Conservation (phyloP, 768 basidiomycete genomes). For the Suillus occidentalis region DNA sequence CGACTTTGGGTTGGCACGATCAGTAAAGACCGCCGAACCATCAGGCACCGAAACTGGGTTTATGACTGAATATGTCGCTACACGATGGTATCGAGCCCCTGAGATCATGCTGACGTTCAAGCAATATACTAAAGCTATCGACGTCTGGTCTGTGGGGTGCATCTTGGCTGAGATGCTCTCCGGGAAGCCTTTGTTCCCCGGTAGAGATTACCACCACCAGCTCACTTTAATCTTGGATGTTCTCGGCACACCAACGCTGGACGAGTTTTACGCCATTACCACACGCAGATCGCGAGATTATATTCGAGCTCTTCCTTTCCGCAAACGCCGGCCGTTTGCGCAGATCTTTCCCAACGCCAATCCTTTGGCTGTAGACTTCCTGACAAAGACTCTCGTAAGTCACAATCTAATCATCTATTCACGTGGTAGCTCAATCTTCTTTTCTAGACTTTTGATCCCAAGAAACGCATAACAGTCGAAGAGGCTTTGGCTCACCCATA, state of each 20-base stretch:
- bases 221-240: constrained; percentile 94
- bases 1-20: constrained; percentile 95
- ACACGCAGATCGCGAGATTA: constrained; percentile 92
- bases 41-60: constrained; percentile 83
- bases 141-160: constrained; percentile 86
- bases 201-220: constrained; percentile 95
- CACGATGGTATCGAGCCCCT: constrained; percentile 97
- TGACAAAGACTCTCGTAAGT: constrained; percentile 80
- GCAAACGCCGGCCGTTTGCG: constrained; percentile 80
- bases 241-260: constrained; percentile 93
- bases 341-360: constrained; percentile 90
- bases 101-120: constrained; percentile 99
- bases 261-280: constrained; percentile 97
- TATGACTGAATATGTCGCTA: constrained; percentile 98
- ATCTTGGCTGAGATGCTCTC: constrained; percentile 97
- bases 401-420: background rate
- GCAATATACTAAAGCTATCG: constrained; percentile 96
- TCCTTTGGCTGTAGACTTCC: constrained; percentile 70
- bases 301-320: constrained; percentile 91
- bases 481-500: constrained; percentile 95
- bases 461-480: constrained; percentile 94
- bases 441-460: constrained; percentile 89
- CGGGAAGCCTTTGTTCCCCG: constrained; percentile 95
- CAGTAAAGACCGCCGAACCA: constrained; percentile 81
- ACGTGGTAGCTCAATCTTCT: background rate